Conservation (phyloP, 352 stramenopile genomes). For the Hyaloperonospora brassicae region DNA sequence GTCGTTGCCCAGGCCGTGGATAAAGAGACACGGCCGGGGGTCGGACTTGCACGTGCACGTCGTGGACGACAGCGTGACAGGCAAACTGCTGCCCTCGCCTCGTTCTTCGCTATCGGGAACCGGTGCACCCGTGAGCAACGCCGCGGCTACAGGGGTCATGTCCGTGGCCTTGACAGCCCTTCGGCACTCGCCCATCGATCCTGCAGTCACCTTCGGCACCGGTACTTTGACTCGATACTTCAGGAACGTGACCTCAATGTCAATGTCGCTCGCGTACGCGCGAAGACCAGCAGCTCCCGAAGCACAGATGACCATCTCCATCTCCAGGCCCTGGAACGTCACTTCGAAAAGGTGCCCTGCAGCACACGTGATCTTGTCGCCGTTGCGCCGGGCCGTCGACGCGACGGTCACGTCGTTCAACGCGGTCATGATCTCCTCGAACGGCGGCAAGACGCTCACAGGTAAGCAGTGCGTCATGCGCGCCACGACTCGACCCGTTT, state of each 20-base stretch:
- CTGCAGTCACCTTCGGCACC: constrained; percentile 12
- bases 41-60: constrained; percentile 26
- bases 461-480: constrained; percentile 20
- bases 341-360: constrained; percentile 27
- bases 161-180: constrained; percentile 11
- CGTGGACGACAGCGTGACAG: constrained; percentile 9
- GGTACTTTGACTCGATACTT: constrained; percentile 16
- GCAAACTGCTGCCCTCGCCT: constrained; percentile 3
- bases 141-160: constrained; percentile 16
- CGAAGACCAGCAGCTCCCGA: constrained; percentile 13
- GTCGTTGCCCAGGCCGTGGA: constrained; percentile 31
- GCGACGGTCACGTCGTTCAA: constrained; percentile 19
- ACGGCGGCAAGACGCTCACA: constrained; percentile 16
- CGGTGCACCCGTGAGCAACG: constrained; percentile 25
- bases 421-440: constrained; percentile 22
- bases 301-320: constrained; percentile 25
- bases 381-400: constrained; percentile 7
- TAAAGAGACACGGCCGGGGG: constrained; percentile 39
- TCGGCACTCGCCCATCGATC: constrained; percentile 10
- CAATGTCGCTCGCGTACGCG: constrained; percentile 28
- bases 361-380: constrained; percentile 23
- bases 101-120: constrained; percentile 15
- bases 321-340: constrained; percentile 25
- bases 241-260: constrained; percentile 22
- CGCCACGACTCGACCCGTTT: neutral